Evolutionary conservation across 345 rosid genomes (phyloP).

Genomic region (Eucalyptus sp.): DNA sequence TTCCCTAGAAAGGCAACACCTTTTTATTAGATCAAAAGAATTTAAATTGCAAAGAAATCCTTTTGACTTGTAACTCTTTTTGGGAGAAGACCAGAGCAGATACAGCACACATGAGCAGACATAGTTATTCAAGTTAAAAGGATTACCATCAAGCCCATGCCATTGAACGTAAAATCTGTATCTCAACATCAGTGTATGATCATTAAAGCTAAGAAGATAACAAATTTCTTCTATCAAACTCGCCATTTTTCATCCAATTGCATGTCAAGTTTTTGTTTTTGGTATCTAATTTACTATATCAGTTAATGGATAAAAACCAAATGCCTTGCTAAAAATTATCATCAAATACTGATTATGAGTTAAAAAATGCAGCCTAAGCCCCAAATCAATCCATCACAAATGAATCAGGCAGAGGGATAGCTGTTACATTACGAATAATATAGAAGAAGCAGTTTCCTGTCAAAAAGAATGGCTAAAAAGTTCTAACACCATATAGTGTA

Average conservation of each 20-base stretch:
- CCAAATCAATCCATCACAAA: background rate
- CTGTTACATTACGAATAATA: background rate
- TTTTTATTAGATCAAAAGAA: background rate
- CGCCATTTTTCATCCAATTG: background rate
- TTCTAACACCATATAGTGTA: background rate
- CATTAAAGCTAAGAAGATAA: background rate
- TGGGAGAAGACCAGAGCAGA: background rate
- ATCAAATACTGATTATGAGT: background rate
- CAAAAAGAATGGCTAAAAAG: background rate
- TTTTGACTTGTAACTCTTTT: background rate
- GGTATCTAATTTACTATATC: background rate
- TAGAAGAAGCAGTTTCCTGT: background rate
- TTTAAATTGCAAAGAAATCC: background rate
- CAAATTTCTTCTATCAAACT: background rate
- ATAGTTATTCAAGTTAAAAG: background rate
- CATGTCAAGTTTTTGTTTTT: background rate
- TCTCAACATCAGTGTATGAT: background rate
- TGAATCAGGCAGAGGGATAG: background rate
- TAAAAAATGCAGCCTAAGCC: background rate
- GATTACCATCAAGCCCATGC: background rate
- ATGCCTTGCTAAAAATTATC: background rate
- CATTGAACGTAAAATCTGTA: background rate
- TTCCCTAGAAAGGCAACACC: background rate
- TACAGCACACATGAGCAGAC: background rate
- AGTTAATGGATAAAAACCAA: background rate